Evolutionary conservation across 2,329 filamentous ascomycete genomes (phyloP).

Genomic region (Lachnellula occidentalis): DNA sequence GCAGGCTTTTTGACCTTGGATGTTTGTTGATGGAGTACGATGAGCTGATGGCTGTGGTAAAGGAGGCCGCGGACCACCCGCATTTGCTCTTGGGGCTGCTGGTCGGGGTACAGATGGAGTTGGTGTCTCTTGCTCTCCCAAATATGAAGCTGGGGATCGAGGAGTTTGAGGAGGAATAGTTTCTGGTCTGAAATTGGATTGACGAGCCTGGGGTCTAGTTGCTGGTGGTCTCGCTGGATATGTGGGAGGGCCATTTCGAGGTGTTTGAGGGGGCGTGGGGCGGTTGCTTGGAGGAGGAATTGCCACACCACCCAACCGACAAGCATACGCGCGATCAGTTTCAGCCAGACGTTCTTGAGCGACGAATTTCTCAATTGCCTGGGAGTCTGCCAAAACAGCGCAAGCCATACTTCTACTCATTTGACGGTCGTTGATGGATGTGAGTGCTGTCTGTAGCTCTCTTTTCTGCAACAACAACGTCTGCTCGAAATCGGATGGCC

Average conservation of each 20-base stretch:
- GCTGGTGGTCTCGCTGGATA: too few relatives aligned
- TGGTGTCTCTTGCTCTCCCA: neutral
- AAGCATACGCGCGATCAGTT: neutral
- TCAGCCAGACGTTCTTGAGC: neutral
- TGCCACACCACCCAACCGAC: conserved; percentile 1
- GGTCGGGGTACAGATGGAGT: neutral
- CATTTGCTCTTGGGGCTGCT: neutral
- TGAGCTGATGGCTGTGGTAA: too few relatives aligned
- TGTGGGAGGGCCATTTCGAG: neutral
- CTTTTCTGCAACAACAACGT: conserved; percentile 1
- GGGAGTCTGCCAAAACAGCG: neutral
- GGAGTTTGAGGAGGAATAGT: neutral
- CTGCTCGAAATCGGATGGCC: neutral
- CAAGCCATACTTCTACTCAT: neutral
- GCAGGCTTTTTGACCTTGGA: too few relatives aligned
- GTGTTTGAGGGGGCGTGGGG: neutral
- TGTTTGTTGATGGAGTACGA: too few relatives aligned
- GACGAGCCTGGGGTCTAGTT: neutral
- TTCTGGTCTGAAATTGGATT: neutral
- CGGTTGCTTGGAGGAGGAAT: neutral
- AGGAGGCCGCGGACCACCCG: too few relatives aligned
- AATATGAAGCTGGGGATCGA: neutral
- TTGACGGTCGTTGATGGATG: conserved; percentile 1
- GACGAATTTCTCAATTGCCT: neutral
- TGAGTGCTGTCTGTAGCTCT: conserved; percentile 3